Percentiles rank a stretch among this genome's conserved stretches.
phyloP scores from a whole-genome alignment of 345 rosid genomes.

The Camelina laxa region DNA sequence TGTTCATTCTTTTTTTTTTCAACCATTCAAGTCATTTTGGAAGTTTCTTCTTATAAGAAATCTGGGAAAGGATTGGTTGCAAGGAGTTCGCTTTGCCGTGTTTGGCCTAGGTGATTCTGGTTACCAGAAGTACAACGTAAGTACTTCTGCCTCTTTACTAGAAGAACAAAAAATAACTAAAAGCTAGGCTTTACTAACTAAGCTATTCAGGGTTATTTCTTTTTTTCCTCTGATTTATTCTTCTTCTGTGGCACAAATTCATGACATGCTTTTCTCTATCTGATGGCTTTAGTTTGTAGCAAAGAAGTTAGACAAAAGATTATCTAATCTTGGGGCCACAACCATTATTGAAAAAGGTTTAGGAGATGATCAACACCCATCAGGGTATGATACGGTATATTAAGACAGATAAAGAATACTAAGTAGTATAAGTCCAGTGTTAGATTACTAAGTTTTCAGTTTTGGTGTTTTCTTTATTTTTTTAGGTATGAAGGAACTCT shows the following conservation, averaged over 20 bases:
- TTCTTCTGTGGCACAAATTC: too few relatives aligned
- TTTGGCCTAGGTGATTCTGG: constrained; percentile 96
- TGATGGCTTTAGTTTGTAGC: constrained; percentile 84
- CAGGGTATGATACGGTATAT: constrained; percentile 72
- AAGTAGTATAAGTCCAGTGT: not conserved
- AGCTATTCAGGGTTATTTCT: too few relatives aligned
- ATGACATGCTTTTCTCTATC: constrained; percentile 16
- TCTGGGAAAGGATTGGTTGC: constrained; percentile 67
- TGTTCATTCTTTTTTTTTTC: constrained; percentile 18
- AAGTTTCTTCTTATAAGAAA: constrained; percentile 77
- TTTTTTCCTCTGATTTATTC: too few relatives aligned
- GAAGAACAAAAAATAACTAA: too few relatives aligned
- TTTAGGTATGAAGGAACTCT: constrained; percentile 89
- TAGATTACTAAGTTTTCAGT: constrained; percentile 12
- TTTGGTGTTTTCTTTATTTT: constrained; percentile 18
- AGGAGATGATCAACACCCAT: constrained; percentile 97
- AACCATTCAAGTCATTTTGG: constrained; percentile 71
- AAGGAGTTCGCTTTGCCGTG: constrained; percentile 70
- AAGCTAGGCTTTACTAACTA: too few relatives aligned
- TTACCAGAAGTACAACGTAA: constrained; percentile 88
- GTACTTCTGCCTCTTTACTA: constrained; percentile 2
- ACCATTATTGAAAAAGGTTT: constrained; percentile 77
- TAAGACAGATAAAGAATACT: not conserved
- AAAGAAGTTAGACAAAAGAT: constrained; percentile 91
- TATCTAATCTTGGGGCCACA: constrained; percentile 79